A percentile compares a stretch with the other conserved stretches of the same genome.
Evolutionary conservation across 371 early-diverging fungal species (phyloP).

Genomic region (Apophysomyces sp.): DNA sequence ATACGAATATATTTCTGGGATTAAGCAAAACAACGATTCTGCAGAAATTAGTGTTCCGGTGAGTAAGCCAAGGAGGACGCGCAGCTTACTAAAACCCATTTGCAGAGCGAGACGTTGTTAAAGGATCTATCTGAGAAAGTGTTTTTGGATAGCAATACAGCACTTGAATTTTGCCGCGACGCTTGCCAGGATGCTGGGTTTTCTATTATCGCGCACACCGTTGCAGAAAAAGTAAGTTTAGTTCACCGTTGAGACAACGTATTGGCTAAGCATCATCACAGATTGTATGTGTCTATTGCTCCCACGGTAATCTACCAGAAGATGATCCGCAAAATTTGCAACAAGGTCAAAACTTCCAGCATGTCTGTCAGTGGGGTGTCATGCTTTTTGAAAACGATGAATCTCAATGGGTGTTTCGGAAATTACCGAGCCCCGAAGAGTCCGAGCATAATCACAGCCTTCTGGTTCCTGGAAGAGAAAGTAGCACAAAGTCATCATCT

Average conservation of each 20-base stretch:
- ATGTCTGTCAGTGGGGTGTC: background rate
- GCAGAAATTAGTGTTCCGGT: background rate
- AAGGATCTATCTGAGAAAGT: background rate
- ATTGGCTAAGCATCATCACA: background rate
- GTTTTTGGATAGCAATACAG: background rate
- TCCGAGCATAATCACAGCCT: background rate
- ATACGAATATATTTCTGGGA: background rate
- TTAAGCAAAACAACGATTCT: background rate
- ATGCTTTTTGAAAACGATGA: background rate
- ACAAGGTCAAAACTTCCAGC: background rate
- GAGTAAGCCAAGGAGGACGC: background rate
- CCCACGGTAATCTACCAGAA: background rate
- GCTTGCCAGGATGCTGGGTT: background rate
- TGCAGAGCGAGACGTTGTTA: background rate
- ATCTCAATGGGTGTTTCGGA: background rate
- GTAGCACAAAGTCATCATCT: background rate
- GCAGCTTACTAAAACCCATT: background rate
- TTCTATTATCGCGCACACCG: background rate
- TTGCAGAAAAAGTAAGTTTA: background rate
- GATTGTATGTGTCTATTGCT: background rate
- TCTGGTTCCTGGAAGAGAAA: background rate
- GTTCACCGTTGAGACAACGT: background rate
- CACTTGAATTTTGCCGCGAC: background rate
- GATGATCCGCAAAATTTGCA: background rate
- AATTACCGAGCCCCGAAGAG: background rate